Base-by-base conservation (phyloP, 306 rosid species). In the Neltuma alba region DNA sequence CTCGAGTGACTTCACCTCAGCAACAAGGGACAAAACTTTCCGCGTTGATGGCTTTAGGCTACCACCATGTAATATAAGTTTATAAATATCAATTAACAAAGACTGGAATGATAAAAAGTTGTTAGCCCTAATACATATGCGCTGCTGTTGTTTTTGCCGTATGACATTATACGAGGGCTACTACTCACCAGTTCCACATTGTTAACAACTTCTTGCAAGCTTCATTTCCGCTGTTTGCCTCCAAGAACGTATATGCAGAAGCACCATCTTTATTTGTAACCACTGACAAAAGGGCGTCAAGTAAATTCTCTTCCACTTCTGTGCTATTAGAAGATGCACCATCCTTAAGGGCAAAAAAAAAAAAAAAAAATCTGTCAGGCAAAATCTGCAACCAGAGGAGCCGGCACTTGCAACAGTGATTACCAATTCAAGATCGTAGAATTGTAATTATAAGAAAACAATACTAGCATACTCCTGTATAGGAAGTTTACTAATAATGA, bases 31-130 rank as follows among this genome's bases (percentile, higher is more conserved):
- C 72, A 95, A 41, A 74, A 85, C 88, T 73, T 83, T 90, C 65
- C 63, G 87, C 55, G 91, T 85, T 9, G 91, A 84, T 20, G 98
- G 96, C 85, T 80, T 89, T 77, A 96, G 61, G 88, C 99, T 93
- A 81, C 60, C 82, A 87, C 64, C 81, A 67, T 37, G 7, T 70
- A 70, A 69, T 40, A 80, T 38, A 25, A 66, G 69, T 12, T 55
- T 37, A n/a, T 54, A 40, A 38, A 55, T 41, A 57, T 12, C 13
- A 77, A 63, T 44, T 21, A 76, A 74, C 28, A 63, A 37, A 76
- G 40, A 38, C 60, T 68, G 14, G 52, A 74, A 76, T 30, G 20
- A 76, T 71, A 30, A 45, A 21, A 18, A 57, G 61, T 45, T 64
- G 14, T 60, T 23, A n/a, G 25, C 37, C 62, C 34, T 27, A 50